Evolutionary conservation across 2,329 filamentous ascomycete genomes (phyloP).

Genomic region (Arthrobotrys entomopaga): DNA sequence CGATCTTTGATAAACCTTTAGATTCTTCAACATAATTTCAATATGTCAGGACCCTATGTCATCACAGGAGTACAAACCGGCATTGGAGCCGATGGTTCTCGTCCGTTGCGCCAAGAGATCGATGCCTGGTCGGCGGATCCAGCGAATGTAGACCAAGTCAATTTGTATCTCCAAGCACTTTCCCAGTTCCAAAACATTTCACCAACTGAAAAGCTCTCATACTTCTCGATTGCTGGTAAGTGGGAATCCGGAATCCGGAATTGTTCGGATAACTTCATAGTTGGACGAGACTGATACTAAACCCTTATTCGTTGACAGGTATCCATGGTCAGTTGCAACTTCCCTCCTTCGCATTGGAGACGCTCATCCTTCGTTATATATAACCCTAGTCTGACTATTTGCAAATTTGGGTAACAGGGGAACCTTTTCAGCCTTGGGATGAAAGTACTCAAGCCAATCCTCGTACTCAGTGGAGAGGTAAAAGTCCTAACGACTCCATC

Average conservation of each 20-base stretch:
- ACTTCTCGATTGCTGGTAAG: conserved; percentile 82
- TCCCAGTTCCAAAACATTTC: conserved; percentile 75
- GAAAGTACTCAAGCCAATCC: conserved; percentile 61
- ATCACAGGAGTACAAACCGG: conserved; percentile 42
- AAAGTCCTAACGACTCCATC: not conserved
- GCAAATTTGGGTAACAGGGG: conserved; percentile 72
- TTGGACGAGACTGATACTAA: not conserved
- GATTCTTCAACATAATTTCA: not conserved
- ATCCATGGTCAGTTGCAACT: conserved; percentile 32
- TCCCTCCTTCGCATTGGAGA: not conserved
- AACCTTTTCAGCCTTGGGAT: conserved; percentile 71
- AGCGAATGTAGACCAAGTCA: conserved; percentile 60
- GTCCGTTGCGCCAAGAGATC: conserved; percentile 50
- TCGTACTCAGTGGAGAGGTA: conserved; percentile 37
- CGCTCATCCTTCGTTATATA: not conserved
- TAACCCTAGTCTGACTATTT: not conserved
- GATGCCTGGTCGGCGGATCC: conserved; percentile 49
- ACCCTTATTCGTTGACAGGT: conserved; percentile 7
- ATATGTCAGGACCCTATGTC: conserved; percentile 40
- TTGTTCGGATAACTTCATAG: not conserved
- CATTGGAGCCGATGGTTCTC: conserved; percentile 5
- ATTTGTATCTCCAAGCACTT: conserved; percentile 79
- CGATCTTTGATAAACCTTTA: too few relatives aligned
- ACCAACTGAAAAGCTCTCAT: conserved; percentile 74
- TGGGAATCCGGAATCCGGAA: too few relatives aligned